These are phyloP conservation scores for Acanthochlamys bracteata DNA, from an alignment of 106 monocot genomes.

Conservation along the genomic window DNA sequence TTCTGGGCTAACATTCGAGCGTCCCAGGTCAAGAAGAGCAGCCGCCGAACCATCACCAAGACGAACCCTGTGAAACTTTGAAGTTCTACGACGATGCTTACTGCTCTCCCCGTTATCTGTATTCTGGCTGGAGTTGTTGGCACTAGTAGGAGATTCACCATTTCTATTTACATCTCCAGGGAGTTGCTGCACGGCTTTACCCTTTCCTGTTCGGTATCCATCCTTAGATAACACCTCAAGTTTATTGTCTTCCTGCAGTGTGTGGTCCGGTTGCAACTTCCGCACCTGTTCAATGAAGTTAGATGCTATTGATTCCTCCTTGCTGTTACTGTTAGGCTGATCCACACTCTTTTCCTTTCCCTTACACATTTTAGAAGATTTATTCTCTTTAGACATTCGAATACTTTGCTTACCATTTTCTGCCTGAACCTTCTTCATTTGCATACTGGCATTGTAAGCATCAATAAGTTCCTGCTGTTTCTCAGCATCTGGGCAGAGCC, in stretches of 20 bases:
- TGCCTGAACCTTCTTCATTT: constrained; percentile 11
- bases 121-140: constrained; percentile 16
- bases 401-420: constrained; percentile 26
- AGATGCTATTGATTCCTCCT: constrained; percentile 35
- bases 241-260: constrained; percentile 27
- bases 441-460: constrained; percentile 46
- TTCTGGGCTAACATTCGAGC: constrained; percentile 20
- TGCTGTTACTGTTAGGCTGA: background rate
- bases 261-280: constrained; percentile 44
- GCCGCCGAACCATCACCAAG: constrained; percentile 58
- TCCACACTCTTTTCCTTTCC: constrained; percentile 40
- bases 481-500: constrained; percentile 68
- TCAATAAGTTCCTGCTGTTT: constrained; percentile 75
- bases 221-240: constrained; percentile 72
- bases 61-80: constrained; percentile 63
- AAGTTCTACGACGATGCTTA: constrained; percentile 42
- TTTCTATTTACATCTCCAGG: constrained; percentile 4
- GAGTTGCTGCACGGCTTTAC: constrained; percentile 4
- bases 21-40: constrained; percentile 25
- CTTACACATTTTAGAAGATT: constrained; percentile 30
- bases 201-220: constrained; percentile 53
- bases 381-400: constrained; percentile 15
- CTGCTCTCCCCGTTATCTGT: constrained; percentile 9
- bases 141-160: background rate
- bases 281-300: constrained; percentile 42